A percentile compares a stretch with the other conserved stretches of the same genome.
Conservation (phyloP, 2,329 filamentous ascomycete genomes). For the Colletotrichum tropicicola region DNA sequence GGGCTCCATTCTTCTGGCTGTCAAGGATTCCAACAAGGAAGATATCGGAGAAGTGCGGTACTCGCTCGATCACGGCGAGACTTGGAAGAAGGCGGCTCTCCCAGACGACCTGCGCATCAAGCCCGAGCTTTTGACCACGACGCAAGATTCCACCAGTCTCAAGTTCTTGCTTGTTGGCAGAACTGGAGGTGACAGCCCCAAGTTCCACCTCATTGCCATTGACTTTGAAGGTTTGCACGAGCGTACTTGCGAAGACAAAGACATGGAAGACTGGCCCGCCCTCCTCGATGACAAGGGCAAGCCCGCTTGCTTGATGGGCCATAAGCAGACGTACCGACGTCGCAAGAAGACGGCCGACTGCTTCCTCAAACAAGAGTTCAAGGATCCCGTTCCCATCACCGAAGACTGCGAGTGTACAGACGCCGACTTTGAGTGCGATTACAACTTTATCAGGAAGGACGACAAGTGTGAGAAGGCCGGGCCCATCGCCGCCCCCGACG, state of each 20-base stretch:
- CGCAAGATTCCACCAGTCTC: constrained; percentile 89
- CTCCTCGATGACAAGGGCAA: constrained; percentile 82
- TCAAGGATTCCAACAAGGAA: constrained; percentile 76
- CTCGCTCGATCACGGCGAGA: constrained; percentile 88
- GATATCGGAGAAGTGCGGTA: constrained; percentile 70
- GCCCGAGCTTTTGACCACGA: constrained; percentile 83
- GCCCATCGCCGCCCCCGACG: constrained; percentile 72
- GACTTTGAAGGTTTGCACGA: constrained; percentile 87
- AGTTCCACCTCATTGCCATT: constrained; percentile 76
- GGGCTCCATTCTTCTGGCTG: constrained; percentile 86
- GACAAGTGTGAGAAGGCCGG: constrained; percentile 71
- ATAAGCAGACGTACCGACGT: constrained; percentile 86
- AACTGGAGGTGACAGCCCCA: constrained; percentile 57
- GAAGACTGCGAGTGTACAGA: constrained; percentile 84
- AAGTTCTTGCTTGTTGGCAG: constrained; percentile 85
- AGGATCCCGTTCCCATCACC: constrained; percentile 75
- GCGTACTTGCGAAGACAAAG: constrained; percentile 77
- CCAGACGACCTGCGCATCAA: constrained; percentile 72
- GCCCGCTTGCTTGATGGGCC: constrained; percentile 92
- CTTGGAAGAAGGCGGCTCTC: constrained; percentile 79
- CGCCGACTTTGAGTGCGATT: constrained; percentile 94
- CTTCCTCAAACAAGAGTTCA: constrained; percentile 87
- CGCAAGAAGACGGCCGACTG: constrained; percentile 90
- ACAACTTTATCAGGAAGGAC: constrained; percentile 79
- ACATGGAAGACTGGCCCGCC: constrained; percentile 91